Conservation (phyloP, 257 asterid genomes). For the Coffea canephora region DNA sequence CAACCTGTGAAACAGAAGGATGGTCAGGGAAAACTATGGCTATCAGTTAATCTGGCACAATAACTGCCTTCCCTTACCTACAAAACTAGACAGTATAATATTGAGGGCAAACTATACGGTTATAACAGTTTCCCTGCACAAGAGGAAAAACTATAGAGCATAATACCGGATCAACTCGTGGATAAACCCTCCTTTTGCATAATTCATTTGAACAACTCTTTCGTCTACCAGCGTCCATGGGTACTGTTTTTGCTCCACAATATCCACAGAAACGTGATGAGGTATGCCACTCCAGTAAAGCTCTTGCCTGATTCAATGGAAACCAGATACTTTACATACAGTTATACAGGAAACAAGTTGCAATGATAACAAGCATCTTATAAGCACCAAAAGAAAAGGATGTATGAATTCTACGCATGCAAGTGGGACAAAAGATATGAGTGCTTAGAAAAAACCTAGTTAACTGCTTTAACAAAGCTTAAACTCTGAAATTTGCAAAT, state of each 20-base stretch:
- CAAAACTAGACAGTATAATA: too few relatives aligned
- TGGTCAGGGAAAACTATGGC: constrained; percentile 13
- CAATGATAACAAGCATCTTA: neutral
- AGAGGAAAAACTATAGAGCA: constrained; percentile 11
- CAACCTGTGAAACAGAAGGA: constrained; percentile 55
- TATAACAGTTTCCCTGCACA: neutral
- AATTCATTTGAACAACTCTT: constrained; percentile 73
- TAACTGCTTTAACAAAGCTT: neutral
- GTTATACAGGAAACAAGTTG: neutral
- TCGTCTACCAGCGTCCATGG: constrained; percentile 89
- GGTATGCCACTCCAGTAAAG: constrained; percentile 88
- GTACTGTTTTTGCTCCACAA: constrained; percentile 63
- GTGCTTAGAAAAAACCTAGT: neutral
- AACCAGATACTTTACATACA: constrained; percentile 10
- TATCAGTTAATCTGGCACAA: constrained; percentile 8
- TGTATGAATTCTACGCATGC: neutral
- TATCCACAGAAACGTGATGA: constrained; percentile 75
- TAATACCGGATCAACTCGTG: constrained; percentile 92
- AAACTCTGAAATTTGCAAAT: neutral
- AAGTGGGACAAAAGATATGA: neutral
- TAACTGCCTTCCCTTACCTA: neutral
- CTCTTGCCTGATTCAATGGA: constrained; percentile 61
- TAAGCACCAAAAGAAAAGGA: neutral
- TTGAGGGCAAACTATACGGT: too few relatives aligned
- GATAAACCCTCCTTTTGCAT: constrained; percentile 82